Evolutionary conservation across 2,329 filamentous ascomycete species (phyloP), one percentile per base, ranked within the genome.

Genomic region (Monosporascus sp.): DNA sequence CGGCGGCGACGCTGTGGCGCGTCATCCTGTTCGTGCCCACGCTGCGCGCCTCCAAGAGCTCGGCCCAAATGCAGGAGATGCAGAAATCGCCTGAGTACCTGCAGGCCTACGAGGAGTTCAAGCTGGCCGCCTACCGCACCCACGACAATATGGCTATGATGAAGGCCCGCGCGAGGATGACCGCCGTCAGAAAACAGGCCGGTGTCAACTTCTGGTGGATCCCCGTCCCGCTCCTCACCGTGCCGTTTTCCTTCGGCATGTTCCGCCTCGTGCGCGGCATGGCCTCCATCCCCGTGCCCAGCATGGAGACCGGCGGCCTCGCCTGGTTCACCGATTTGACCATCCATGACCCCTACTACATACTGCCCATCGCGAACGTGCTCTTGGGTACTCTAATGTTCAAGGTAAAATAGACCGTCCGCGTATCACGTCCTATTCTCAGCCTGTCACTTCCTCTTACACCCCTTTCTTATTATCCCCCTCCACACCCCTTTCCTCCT

Each of bases 251-350:
- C 56, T 91, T 85, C 69, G 91, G 91, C 63, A 85, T 88, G 55
- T 97, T 93, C 77, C 84, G 88, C 56, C 76, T 93, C 46, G 70
- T 95, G 58, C 80, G 83, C 51, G 85, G 80, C 60, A 95, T 96
- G 88, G 72, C 83, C 1, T 70, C 77, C 22, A 74, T 97, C 48
- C 93, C 93, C 4, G 90, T 97, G 5, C 93, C 93, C 0, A 86
- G 84, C 1, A 70, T 97, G 59, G 82, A 89, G 62, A 75, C 73
- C 1, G 89, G 88, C 34, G 86, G 89, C 3, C 72, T 85, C 37
- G 72, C 85, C 41, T 99, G 94, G 94, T 82, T 97, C 60, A 72
- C 76, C 2, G 88, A 97, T 69, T 71, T 99, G 57, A 86, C 90
- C 0, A 66, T 84, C 22, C 70, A 82, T 2, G 94, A 99, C 70